Base-by-base conservation (phyloP, 441 rosid species). In the Manihot esculenta region DNA sequence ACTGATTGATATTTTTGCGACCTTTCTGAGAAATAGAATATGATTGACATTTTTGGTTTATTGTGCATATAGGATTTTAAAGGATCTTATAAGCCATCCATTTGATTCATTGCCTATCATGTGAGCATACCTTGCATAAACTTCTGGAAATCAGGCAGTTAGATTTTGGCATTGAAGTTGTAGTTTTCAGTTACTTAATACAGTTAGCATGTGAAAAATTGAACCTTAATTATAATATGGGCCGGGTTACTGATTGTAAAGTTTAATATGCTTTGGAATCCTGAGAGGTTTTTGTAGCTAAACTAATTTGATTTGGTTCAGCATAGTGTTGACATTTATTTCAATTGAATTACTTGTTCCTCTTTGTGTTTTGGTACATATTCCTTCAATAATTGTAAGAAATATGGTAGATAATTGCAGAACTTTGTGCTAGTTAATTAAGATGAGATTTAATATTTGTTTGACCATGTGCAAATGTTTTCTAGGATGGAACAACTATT, bases 401-500 rank as follows among this genome's bases (percentile, higher is more conserved):
- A 38, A 70, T 20, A 58, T 47, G 66, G n/a, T 38, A 3, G 30
- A 20, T 41, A 26, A 44, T 5, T 13, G 26, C 44, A 62, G 12
- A 18, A 23, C 12, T 21, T 53, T 24, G 5, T 42, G 33, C 20
- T 35, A 53, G 35, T 62, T 67, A 10, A 10, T 24, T 21, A 63
- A 27, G n/a, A 51, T 63, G 47, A 72, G 51, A 17, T 17, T 62
- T 6, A 13, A 14, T 24, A 13, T 10, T 35, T 51, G 62, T 33
- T 53, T 42, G 58, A 56, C 38, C 53, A 49, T 59, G 30, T 26
- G 13, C 30, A 24, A 10, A 1, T 68, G 51, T 20, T 62, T 24
- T 59, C 10, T 48, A 1, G 62, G 50, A 54, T 77, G 62, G 55
- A 64, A 62, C 66, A 63, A 44, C 50, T 30, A 64, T 65, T 61